Base-by-base conservation (phyloP, 345 rosid species). In the Moricandia arvensis region DNA sequence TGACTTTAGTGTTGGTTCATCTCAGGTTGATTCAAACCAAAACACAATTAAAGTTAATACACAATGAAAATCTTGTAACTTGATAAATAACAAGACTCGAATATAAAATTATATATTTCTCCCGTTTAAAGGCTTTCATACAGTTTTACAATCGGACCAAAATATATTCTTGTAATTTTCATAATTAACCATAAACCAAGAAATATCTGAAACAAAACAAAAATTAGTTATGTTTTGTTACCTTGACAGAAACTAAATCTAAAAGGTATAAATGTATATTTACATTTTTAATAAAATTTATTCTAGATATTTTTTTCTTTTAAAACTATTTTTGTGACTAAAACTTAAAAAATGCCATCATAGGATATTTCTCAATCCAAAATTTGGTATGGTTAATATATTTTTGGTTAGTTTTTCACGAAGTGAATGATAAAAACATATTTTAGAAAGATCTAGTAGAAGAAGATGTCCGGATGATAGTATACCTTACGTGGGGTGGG, bases 401-500 rank as follows among this genome's bases (percentile, higher is more conserved):
- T 4, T 16, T 18, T 61, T 45, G 10, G 13, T 21, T 21, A 21
- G 2, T 21, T 21, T 24, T 37, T n/a, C 3, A 2, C 8, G 12
- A n/a, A 31, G 34, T 1, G 5, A 60, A 61, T 60, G n/a, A 30
- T 18, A 29, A 43, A 27, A 38, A 27, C 31, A 8, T 1, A 16
- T 27, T 4, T 66, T 66, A 18, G 3, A 8, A 61, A 29, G 1
- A 3, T 18, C n/a, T 21, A 63, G 4, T 16, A 2, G 4, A 13
- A 17, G 2, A 4, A 16, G 15, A 2, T 21, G 24, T 21, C 24
- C 4, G 3, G 31, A 5, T 58, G 31, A 5, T 58, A 3, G 18
- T 72, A 47, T 68, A 86, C 89, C 67, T 81, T 79, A 13, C 82
- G 75, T 15, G 75, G 64, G 38, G 76, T 75, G 3, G 65, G 81